Percentiles rank a stretch among this genome's conserved stretches.
These are phyloP conservation scores for Pleoardoris graminearum DNA, from an alignment of 2,329 filamentous ascomycete genomes.

Conservation along the genomic window DNA sequence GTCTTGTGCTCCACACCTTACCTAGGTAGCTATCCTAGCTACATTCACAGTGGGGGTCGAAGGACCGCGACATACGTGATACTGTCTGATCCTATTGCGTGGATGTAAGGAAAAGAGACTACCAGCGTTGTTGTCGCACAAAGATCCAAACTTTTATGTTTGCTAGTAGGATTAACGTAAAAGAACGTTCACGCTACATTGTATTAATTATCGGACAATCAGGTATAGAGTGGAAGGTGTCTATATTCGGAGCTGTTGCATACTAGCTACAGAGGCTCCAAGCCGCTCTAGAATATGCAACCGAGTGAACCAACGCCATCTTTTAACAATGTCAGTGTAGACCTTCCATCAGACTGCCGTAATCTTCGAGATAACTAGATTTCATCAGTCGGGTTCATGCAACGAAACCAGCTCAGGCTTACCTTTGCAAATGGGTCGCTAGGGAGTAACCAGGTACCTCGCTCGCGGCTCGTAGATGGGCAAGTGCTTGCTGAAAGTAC, in stretches of 20 bases:
- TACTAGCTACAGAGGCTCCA: not conserved
- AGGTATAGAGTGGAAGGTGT: not conserved
- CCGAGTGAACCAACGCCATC: not conserved
- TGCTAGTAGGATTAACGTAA: too few relatives aligned
- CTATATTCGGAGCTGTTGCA: not conserved
- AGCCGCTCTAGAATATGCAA: not conserved
- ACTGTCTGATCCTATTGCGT: too few relatives aligned
- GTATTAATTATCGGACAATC: too few relatives aligned
- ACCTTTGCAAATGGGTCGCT: conserved; percentile 53
- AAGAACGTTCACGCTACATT: too few relatives aligned
- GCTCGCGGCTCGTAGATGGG: conserved; percentile 50
- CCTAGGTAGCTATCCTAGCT: too few relatives aligned
- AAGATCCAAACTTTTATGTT: too few relatives aligned
- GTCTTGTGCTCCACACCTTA: too few relatives aligned
- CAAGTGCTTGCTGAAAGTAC: conserved; percentile 53
- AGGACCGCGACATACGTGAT: too few relatives aligned
- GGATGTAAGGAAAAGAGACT: too few relatives aligned
- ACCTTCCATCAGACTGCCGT: conserved; percentile 32
- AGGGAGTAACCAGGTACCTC: conserved; percentile 50
- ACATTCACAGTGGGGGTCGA: too few relatives aligned
- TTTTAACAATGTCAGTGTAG: not conserved
- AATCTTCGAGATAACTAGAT: conserved; percentile 51
- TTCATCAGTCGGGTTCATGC: conserved; percentile 8
- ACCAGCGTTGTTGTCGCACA: too few relatives aligned
- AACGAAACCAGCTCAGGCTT: conserved; percentile 18